Conservation (phyloP, 1,284 basidiomycete genomes). For the Boletus sp. region DNA sequence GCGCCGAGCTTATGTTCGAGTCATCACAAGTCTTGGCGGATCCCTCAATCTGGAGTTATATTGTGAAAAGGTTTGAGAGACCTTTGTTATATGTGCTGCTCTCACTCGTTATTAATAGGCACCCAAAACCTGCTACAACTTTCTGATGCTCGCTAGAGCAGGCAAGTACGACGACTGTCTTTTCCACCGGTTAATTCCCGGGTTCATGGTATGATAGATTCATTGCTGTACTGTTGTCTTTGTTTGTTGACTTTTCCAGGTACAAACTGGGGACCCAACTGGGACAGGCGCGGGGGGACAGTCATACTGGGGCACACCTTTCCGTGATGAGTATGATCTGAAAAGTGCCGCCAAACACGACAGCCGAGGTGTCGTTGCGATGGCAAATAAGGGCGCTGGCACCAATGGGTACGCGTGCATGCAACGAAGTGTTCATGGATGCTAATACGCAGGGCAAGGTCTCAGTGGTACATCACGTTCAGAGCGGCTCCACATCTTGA, state of each 20-base stretch:
- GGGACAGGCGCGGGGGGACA: constrained; percentile 92
- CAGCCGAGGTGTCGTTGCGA: constrained; percentile 73
- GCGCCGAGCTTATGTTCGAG: constrained; percentile 84
- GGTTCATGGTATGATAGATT: constrained; percentile 78
- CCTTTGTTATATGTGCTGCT: neutral
- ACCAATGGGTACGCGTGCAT: constrained; percentile 65
- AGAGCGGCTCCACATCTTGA: constrained; percentile 74
- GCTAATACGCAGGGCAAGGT: constrained; percentile 41
- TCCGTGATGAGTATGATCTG: constrained; percentile 87
- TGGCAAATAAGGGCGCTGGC: constrained; percentile 88
- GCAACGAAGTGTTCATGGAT: neutral
- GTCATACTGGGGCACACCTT: constrained; percentile 94
- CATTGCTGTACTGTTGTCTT: neutral
- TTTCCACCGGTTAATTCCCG: constrained; percentile 94
- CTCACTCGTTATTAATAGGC: constrained; percentile 48
- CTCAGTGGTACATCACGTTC: constrained; percentile 92
- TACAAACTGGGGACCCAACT: constrained; percentile 95
- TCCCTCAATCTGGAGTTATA: constrained; percentile 89
- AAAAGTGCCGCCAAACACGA: constrained; percentile 87
- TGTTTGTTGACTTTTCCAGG: constrained; percentile 38
- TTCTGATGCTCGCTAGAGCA: constrained; percentile 83
- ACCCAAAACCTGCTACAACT: constrained; percentile 98
- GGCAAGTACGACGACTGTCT: constrained; percentile 88
- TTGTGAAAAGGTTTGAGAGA: constrained; percentile 68
- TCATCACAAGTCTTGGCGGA: constrained; percentile 85